Base-by-base conservation (phyloP, 768 basidiomycete genomes). In the Grammothele lineata region DNA sequence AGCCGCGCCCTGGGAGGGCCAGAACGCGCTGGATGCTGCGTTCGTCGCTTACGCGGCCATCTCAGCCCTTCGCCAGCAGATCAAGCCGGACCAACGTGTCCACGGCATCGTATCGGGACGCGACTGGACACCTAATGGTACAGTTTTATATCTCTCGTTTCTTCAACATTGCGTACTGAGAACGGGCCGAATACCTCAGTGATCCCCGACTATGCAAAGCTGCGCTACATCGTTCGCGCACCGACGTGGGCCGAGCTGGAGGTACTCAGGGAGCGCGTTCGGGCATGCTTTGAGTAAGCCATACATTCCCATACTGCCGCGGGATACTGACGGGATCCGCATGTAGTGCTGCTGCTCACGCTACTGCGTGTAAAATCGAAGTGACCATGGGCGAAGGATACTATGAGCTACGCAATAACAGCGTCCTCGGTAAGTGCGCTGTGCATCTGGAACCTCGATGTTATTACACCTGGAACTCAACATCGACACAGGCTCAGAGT, bases 1-100 rank as follows among this genome's bases (percentile, higher is more conserved):
- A n/a, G 76, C 74, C 26, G 78, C 85, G 10, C 90, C 90, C 3
- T 92, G 91, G 86, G 87, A 93, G 64, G 91, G 85, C 19, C 77
- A 76, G 34, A 93, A 93, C 58, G 89, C 91, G 11, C 75, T 91
- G 36, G 92, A 94, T 58, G 92, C 92, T 0, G 91, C 91, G 1
- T 86, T 92, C 61, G 67, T 90, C 8, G 86, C 90, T 0, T 93
- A 94, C 62, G 80, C 83, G 7, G 74, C 78, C 38, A 74, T 95
- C 34, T 84, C 90, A 3, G 80, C 81, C 19, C 73, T 95, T 38
- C 78, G 92, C 11, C 92, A 95, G 63, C 92, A 95, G 67, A 81
- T 92, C 49, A 82, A 83, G 62, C 92, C 92, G 0, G 78, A 83
- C 37, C 77, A 84, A 53, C 83, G 92, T 19, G 72, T 92, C 6